Conservation (phyloP, 495 filamentous ascomycete species). For the Penicillium tannophilum region DNA sequence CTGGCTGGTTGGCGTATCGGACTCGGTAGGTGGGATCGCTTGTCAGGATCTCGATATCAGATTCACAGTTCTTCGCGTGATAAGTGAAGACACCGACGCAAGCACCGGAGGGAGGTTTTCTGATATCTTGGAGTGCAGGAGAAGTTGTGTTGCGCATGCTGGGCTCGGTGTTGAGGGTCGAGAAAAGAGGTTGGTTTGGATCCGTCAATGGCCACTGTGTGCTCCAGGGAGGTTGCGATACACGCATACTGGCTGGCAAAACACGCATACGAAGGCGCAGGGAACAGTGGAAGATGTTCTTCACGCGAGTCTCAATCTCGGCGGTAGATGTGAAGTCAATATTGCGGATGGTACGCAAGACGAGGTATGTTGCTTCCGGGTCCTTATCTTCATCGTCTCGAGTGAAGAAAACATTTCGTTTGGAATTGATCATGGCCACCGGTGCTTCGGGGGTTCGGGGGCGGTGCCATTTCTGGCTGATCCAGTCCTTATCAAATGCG, state of each 20-base stretch:
- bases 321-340: slow-evolving; percentile 59
- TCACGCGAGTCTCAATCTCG: slow-evolving; percentile 61
- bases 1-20: slow-evolving; percentile 78
- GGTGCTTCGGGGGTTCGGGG: slow-evolving; percentile 45
- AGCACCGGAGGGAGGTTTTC: slow-evolving; percentile 44
- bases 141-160: neutral
- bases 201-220: slow-evolving; percentile 10
- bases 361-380: slow-evolving; percentile 53
- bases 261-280: slow-evolving; percentile 59
- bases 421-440: slow-evolving; percentile 61
- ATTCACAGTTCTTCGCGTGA: slow-evolving; percentile 63
- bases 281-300: slow-evolving; percentile 60
- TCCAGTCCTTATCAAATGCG: slow-evolving; percentile 55
- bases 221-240: slow-evolving; percentile 15
- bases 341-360: slow-evolving; percentile 61
- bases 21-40: slow-evolving; percentile 54
- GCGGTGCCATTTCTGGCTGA: slow-evolving; percentile 59
- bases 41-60: slow-evolving; percentile 77
- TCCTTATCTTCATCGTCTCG: slow-evolving; percentile 20
- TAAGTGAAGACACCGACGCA: slow-evolving; percentile 76
- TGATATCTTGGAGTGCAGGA: neutral
- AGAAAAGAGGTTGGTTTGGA: slow-evolving; percentile 1
- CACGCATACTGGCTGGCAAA: slow-evolving; percentile 21
- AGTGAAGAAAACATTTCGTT: slow-evolving; percentile 66
- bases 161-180: neutral